Conservation (phyloP, 306 rosid species). For the Glycine tomentella region DNA sequence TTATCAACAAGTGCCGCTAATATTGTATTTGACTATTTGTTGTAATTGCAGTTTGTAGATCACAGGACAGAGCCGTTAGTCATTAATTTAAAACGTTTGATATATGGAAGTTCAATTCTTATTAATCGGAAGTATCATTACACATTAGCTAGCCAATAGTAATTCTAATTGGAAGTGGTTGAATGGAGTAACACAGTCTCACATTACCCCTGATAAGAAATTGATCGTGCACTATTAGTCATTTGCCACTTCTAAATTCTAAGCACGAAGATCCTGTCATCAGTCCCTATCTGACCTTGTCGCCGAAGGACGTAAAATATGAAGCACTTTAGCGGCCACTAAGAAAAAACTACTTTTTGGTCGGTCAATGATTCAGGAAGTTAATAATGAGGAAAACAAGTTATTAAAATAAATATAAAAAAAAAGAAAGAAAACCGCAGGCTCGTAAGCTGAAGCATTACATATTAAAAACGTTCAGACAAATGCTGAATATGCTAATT, state of each 20-base stretch:
- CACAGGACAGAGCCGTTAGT: too few species aligned
- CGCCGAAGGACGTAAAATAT: constrained; percentile 1
- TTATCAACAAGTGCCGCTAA: too few species aligned
- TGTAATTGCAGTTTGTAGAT: not conserved
- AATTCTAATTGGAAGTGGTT: too few species aligned
- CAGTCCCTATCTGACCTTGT: not conserved
- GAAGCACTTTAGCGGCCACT: constrained; percentile 9
- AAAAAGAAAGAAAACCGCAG: not conserved
- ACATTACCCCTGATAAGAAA: too few species aligned
- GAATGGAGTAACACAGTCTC: too few species aligned
- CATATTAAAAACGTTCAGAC: not conserved
- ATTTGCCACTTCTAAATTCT: constrained; percentile 40
- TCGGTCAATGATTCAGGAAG: constrained; percentile 26
- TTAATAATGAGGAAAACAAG: not conserved
- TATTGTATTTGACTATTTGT: not conserved
- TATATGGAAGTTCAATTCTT: too few species aligned
- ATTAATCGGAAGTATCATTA: too few species aligned
- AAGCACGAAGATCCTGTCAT: constrained; percentile 16
- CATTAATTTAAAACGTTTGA: too few species aligned
- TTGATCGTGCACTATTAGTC: constrained; percentile 14
- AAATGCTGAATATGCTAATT: not conserved
- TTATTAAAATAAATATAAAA: not conserved
- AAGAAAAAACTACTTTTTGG: not conserved
- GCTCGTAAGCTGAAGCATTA: not conserved
- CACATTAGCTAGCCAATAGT: too few species aligned